These are phyloP conservation scores for Boletus tylopilopsis DNA, from an alignment of 768 basidiomycete genomes.

Conservation along the genomic window DNA sequence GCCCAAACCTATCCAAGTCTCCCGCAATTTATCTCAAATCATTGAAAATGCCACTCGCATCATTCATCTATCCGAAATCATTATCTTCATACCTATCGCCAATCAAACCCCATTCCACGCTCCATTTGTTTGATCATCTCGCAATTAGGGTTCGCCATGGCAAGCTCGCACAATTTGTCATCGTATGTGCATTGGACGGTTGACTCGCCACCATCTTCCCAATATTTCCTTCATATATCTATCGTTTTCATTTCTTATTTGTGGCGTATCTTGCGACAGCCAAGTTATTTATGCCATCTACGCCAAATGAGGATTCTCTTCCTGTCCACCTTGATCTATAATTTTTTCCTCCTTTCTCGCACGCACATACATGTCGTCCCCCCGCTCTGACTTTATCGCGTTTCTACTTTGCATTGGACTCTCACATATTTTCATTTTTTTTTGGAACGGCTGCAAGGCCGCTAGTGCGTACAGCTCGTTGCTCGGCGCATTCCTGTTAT, in stretches of 20 bases:
- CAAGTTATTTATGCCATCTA: slow-evolving; percentile 30
- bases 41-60: slow-evolving; percentile 17
- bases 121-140: slow-evolving; percentile 30
- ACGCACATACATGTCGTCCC: slow-evolving; percentile 3
- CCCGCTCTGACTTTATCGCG: background rate
- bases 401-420: slow-evolving; percentile 20
- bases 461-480: slow-evolving; percentile 21
- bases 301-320: slow-evolving; percentile 17
- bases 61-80: slow-evolving; percentile 17
- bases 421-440: background rate
- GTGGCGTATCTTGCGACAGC: slow-evolving; percentile 28
- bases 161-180: slow-evolving; percentile 24
- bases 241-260: slow-evolving; percentile 21
- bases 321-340: background rate
- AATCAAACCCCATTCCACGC: slow-evolving; percentile 25
- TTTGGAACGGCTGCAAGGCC: slow-evolving; percentile 19
- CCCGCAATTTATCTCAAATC: slow-evolving; percentile 7
- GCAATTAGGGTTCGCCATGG: slow-evolving; percentile 12
- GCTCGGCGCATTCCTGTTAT: slow-evolving; percentile 21
- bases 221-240: slow-evolving; percentile 15
- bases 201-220: slow-evolving; percentile 20
- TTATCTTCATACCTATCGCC: slow-evolving; percentile 20
- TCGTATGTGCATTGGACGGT: slow-evolving; percentile 30
- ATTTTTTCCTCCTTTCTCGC: background rate
- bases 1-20: slow-evolving; percentile 11